Evolutionary conservation across 2,329 filamentous ascomycete species (phyloP).

Genomic region (Claviceps quebecensis): DNA sequence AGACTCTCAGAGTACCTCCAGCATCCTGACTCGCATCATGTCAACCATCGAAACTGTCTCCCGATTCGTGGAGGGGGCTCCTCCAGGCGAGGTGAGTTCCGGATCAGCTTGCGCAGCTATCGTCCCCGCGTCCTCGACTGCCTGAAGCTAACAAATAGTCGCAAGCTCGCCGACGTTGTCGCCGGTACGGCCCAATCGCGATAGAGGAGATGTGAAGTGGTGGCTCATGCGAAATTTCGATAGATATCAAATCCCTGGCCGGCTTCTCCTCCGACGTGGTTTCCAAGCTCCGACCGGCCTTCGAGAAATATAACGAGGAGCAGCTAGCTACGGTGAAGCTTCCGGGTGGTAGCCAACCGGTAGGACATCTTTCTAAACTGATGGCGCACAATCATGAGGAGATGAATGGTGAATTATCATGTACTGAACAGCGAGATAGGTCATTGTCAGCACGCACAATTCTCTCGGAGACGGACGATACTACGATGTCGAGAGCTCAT

Average conservation of each 20-base stretch:
- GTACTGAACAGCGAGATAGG: constrained; percentile 27
- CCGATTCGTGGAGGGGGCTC: constrained; percentile 85
- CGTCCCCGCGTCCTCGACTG: constrained; percentile 6
- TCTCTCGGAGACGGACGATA: constrained; percentile 68
- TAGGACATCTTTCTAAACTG: constrained; percentile 11
- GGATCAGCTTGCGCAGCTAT: constrained; percentile 3
- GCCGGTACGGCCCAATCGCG: constrained; percentile 44
- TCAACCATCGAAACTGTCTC: constrained; percentile 40
- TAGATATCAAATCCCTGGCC: constrained; percentile 84
- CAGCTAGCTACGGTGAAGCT: constrained; percentile 84
- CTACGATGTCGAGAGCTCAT: constrained; percentile 78
- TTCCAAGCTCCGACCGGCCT: constrained; percentile 63
- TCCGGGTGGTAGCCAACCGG: constrained; percentile 60
- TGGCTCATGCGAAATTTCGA: constrained; percentile 1
- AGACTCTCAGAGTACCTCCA: neutral
- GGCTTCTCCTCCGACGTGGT: constrained; percentile 53
- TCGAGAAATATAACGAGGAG: constrained; percentile 91
- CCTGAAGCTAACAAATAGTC: constrained; percentile 15
- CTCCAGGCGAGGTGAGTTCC: constrained; percentile 75
- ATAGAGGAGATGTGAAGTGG: neutral
- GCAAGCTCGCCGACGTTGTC: constrained; percentile 78
- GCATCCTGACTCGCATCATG: constrained; percentile 13
- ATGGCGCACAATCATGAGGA: neutral
- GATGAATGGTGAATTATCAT: no score
- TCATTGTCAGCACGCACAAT: constrained; percentile 80